phyloP scores from a whole-genome alignment of 1,284 basidiomycete species.

The Binderoboletus segoi region DNA sequence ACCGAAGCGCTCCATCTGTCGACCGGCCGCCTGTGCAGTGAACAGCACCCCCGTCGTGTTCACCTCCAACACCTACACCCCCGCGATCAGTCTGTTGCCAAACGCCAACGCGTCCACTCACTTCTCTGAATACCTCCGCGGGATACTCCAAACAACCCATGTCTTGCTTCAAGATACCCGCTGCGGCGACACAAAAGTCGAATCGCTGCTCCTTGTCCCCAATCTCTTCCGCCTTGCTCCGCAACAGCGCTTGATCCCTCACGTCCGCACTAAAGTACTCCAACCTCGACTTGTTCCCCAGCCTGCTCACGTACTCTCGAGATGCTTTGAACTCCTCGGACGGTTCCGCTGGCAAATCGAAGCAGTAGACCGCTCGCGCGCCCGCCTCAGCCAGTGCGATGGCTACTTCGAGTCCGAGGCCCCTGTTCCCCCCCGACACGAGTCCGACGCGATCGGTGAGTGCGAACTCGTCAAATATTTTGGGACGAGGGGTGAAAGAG shows the following conservation, averaged over 20 bases:
- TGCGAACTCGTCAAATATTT: conserved; percentile 74
- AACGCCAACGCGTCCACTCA: conserved; percentile 23
- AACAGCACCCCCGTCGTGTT: conserved; percentile 79
- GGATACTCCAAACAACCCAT: conserved; percentile 73
- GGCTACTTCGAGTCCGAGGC: conserved; percentile 83
- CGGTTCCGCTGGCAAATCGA: conserved; percentile 70
- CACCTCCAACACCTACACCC: conserved; percentile 63
- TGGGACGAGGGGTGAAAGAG: conserved; percentile 40
- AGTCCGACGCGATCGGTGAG: conserved; percentile 75
- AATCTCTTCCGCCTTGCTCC: conserved; percentile 58
- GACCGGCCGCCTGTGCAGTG: conserved; percentile 78
- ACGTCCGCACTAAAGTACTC: conserved; percentile 71
- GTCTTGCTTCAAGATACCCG: conserved; percentile 47
- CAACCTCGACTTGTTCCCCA: conserved; percentile 53
- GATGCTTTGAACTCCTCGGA: conserved; percentile 69
- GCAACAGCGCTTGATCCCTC: conserved; percentile 59
- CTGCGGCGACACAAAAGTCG: neutral
- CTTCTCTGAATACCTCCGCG: conserved; percentile 69
- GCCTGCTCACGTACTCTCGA: conserved; percentile 50
- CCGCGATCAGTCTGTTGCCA: neutral
- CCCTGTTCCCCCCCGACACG: conserved; percentile 79
- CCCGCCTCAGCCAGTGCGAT: conserved; percentile 77
- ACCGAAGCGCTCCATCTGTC: conserved; percentile 72
- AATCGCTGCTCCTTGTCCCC: conserved; percentile 37
- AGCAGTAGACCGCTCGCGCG: conserved; percentile 73